phyloP scores from a whole-genome alignment of 2,329 filamentous ascomycete species.

The Sphaerulina musiva region DNA sequence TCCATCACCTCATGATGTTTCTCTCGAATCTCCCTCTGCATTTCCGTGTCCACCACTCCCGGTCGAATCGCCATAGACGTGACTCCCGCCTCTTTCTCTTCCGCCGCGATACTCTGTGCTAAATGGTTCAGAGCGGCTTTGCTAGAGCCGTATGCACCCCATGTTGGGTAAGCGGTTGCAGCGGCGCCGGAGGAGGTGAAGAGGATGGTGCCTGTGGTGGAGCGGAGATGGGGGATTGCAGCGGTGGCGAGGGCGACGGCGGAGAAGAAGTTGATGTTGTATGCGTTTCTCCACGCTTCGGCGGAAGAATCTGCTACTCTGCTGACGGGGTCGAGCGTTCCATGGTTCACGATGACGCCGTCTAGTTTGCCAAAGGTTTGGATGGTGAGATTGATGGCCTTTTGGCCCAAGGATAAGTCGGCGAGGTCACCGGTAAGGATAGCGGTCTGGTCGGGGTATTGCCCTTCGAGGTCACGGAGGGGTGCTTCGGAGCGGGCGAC shows the following conservation, averaged over 20 bases:
- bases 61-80: slow-evolving; percentile 67
- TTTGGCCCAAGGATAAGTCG: slow-evolving; percentile 49
- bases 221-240: slow-evolving; percentile 60
- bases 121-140: slow-evolving; percentile 83
- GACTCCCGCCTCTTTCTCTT: slow-evolving; percentile 62
- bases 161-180: slow-evolving; percentile 57
- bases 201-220: slow-evolving; percentile 61
- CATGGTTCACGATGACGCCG: slow-evolving; percentile 82
- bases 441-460: slow-evolving; percentile 49
- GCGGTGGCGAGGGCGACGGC: slow-evolving; percentile 71
- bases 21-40: slow-evolving; percentile 78
- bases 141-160: slow-evolving; percentile 74
- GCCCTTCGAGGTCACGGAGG: slow-evolving; percentile 47
- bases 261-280: slow-evolving; percentile 84
- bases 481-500: slow-evolving; percentile 52
- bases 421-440: slow-evolving; percentile 53
- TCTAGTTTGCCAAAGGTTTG: slow-evolving; percentile 63
- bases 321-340: slow-evolving; percentile 67
- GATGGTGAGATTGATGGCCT: slow-evolving; percentile 59
- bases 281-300: slow-evolving; percentile 67
- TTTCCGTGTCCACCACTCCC: slow-evolving; percentile 79
- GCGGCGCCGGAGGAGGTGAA: slow-evolving; percentile 77
- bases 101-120: slow-evolving; percentile 62
- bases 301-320: slow-evolving; percentile 60
- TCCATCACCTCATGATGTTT: slow-evolving; percentile 59